phyloP scores from a whole-genome alignment of 805 yeast genomes.

The Candida xyloterini region DNA sequence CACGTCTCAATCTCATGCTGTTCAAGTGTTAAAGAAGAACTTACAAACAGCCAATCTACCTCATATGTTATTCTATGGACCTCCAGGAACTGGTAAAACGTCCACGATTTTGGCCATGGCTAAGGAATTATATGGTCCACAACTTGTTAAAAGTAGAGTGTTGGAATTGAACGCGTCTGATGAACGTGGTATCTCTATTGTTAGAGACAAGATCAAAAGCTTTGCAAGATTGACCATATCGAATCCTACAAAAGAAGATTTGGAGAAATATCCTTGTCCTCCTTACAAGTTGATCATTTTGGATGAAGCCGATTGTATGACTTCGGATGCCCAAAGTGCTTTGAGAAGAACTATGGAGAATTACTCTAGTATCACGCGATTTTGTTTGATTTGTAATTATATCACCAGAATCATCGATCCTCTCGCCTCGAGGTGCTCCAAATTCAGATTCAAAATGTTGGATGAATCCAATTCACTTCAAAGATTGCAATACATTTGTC shows the following conservation, averaged over 20 bases:
- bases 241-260: conserved; percentile 68
- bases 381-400: conserved; percentile 93
- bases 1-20: conserved; percentile 88
- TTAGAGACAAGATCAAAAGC: conserved; percentile 78
- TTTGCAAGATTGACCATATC: conserved; percentile 86
- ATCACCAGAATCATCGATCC: conserved; percentile 97
- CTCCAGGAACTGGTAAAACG: conserved; percentile 93
- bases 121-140: conserved; percentile 74
- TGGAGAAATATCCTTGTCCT: conserved; percentile 84
- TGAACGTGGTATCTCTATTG: conserved; percentile 86
- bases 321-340: conserved; percentile 94
- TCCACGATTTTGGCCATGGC: conserved; percentile 85
- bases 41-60: conserved; percentile 80
- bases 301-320: conserved; percentile 98
- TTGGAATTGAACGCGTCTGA: conserved; percentile 87
- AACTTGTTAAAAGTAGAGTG: conserved; percentile 63
- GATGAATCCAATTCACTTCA: conserved; percentile 67
- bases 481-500: conserved; percentile 62
- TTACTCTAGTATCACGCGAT: conserved; percentile 84
- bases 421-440: conserved; percentile 92
- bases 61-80: conserved; percentile 89
- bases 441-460: conserved; percentile 82
- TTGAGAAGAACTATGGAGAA: conserved; percentile 92
- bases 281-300: conserved; percentile 90
- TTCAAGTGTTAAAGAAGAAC: conserved; percentile 75